Evolutionary conservation across 2,329 filamentous ascomycete species (phyloP).

Genomic region (Claviceps sorghi): DNA sequence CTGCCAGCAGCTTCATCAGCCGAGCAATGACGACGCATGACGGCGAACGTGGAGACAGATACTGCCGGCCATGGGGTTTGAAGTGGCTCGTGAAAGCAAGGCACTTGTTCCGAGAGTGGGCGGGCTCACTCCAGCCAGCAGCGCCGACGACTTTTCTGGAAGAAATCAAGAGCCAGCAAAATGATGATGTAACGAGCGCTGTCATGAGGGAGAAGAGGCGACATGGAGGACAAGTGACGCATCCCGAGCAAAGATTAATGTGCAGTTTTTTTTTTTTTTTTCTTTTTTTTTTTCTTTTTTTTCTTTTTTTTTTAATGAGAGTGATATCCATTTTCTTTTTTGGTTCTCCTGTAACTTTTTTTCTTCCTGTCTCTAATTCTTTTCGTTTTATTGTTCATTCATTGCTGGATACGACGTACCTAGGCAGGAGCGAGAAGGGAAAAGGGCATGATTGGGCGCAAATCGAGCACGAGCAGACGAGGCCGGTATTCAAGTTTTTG

Average conservation of each 20-base stretch:
- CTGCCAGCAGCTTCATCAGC: conserved; percentile 44
- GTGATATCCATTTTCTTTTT: not conserved
- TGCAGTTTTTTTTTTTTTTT: not conserved
- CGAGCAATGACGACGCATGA: conserved; percentile 32
- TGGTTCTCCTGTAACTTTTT: too few relatives aligned
- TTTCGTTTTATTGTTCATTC: too few relatives aligned
- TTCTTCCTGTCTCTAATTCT: too few relatives aligned
- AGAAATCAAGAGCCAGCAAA: conserved; percentile 3
- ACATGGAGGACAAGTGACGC: not conserved
- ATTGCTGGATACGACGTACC: too few relatives aligned
- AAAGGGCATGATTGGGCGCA: too few relatives aligned
- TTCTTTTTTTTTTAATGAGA: not conserved
- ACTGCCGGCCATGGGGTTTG: conserved; percentile 74
- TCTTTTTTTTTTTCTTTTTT: not conserved
- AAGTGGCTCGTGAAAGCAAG: conserved; percentile 65
- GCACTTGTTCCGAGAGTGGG: conserved; percentile 41
- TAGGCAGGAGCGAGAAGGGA: too few relatives aligned
- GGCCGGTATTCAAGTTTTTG: too few relatives aligned
- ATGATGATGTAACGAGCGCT: conserved; percentile 1
- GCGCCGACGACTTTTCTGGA: conserved; percentile 34
- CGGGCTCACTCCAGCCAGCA: conserved; percentile 17
- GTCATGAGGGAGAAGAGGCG: not conserved
- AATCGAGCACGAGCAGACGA: too few relatives aligned
- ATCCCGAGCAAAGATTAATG: not conserved
- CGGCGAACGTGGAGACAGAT: conserved; percentile 54